These are phyloP conservation scores for Amylocystis lapponica DNA, from an alignment of 768 basidiomycete species.

Conservation along the genomic window DNA sequence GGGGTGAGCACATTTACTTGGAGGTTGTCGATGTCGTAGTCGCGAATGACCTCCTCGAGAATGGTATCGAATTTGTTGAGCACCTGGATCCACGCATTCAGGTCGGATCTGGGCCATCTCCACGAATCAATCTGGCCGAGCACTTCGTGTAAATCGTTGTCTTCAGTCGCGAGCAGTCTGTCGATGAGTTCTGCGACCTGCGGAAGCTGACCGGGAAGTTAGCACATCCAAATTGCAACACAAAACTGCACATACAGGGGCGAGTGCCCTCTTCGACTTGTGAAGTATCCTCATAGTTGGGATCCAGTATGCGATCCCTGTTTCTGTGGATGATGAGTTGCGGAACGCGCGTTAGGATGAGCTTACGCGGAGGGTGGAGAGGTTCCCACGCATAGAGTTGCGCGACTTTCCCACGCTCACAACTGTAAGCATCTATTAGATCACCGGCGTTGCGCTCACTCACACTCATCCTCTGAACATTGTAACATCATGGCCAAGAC, in stretches of 20 bases:
- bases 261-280: conserved; percentile 75
- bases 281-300: conserved; percentile 81
- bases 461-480: too few species aligned
- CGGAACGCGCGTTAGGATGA: conserved; percentile 1
- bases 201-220: conserved; percentile 48
- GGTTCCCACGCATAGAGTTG: conserved; percentile 9
- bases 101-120: conserved; percentile 95
- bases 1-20: conserved; percentile 79
- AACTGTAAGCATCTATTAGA: too few species aligned
- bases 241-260: conserved; percentile 50
- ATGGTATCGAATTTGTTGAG: conserved; percentile 94
- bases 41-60: conserved; percentile 73
- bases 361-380: conserved; percentile 18
- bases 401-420: conserved; percentile 12
- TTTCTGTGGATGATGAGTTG: conserved; percentile 1
- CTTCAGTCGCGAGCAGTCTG: conserved; percentile 57
- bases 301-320: too few species aligned
- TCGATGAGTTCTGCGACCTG: conserved; percentile 78
- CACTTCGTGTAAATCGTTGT: conserved; percentile 64
- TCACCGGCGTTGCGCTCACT: too few species aligned
- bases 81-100: conserved; percentile 94
- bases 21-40: conserved; percentile 81
- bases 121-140: conserved; percentile 71
- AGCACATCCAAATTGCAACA: conserved; percentile 12
- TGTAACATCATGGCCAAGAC: too few species aligned